phyloP scores from a whole-genome alignment of 192 early-diverging fungal genomes.

The Coemansia brasiliensis region DNA sequence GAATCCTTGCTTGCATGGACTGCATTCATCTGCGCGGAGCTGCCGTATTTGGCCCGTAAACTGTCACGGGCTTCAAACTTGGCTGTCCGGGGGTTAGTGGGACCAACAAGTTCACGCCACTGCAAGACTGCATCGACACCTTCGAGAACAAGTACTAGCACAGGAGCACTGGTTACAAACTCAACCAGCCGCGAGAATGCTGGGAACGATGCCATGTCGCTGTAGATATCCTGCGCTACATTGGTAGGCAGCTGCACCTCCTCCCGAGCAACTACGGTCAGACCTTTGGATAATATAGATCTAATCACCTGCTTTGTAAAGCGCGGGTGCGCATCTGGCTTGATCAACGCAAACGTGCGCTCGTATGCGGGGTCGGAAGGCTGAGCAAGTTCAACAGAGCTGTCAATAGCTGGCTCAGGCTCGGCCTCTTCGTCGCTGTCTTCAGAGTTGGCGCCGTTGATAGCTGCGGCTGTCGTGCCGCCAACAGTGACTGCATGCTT shows the following conservation, averaged over 20 bases:
- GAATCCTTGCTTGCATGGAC: conserved; percentile 57
- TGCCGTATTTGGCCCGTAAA: conserved; percentile 57
- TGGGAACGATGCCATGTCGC: conserved; percentile 28
- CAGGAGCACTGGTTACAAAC: conserved; percentile 58
- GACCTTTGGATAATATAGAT: conserved; percentile 30
- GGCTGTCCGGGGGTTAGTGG: conserved; percentile 53
- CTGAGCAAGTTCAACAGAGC: conserved; percentile 23
- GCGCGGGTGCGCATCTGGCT: conserved; percentile 47
- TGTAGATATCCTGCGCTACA: conserved; percentile 28
- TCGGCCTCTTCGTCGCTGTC: conserved; percentile 29
- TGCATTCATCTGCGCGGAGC: conserved; percentile 56
- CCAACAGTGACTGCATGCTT: conserved; percentile 29
- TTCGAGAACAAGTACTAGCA: conserved; percentile 51
- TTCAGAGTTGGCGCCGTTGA: conserved; percentile 13
- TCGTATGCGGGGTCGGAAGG: conserved; percentile 28
- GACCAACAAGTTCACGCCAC: conserved; percentile 55
- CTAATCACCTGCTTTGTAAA: conserved; percentile 30
- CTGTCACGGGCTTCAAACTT: conserved; percentile 48
- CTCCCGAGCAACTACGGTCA: conserved; percentile 39
- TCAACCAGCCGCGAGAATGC: conserved; percentile 44
- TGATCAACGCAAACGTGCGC: conserved; percentile 51
- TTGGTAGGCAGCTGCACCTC: conserved; percentile 35
- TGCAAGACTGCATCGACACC: conserved; percentile 43
- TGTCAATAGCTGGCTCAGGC: neutral
- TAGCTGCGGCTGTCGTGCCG: conserved; percentile 4